Base-by-base conservation (phyloP, 1,284 basidiomycete genomes). In the Cryptococcus depauperatus region DNA sequence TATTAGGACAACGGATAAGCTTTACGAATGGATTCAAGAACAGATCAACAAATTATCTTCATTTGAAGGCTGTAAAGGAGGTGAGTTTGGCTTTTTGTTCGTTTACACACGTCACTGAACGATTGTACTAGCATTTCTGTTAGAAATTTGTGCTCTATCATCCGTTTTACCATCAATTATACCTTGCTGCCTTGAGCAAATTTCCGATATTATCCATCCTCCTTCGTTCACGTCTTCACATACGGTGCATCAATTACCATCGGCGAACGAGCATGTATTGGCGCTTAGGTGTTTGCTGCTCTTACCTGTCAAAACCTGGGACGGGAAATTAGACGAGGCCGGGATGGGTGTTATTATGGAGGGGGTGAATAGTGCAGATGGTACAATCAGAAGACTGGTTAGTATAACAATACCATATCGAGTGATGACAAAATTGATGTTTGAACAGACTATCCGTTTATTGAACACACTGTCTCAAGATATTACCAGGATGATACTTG, bases 261-360 rank as follows among this genome's bases (percentile, higher is more conserved):
- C 35, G 5, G 55, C 65, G 1, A 66, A 69, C 46, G 56, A 61
- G 19, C 63, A 59, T 26, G 39, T 64, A 4, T 44, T 67, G 4
- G 63, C 54, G 0, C 46, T 69, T 5, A 50, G 61, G 8, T 69
- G 68, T 42, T 46, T 69, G 2, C 26, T 37, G 1, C 11, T 46
- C 3, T 50, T 71, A 0, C 60, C 60, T 2, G 29, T 38, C 1
- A 35, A 35, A 2, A 21, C 46, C 5, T 66, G 62, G 64, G 62
- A 61, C 37, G 48, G 49, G 0, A 47, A 47, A 1, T 43, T 71
- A 10, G 58, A 50, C 2, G 59, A 68, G 28, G 42, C 14, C 3
- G 58, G 61, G 35, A 68, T 71, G 68, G 45, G 43, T 0, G 43
- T 52, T 6, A 48, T 71, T 18, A 66, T 69, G 63, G 50, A 57